A percentile compares a stretch with the other conserved stretches of the same genome.
These are phyloP conservation scores for Fusarium globosum DNA, from an alignment of 2,329 filamentous ascomycete species.

Conservation along the genomic window DNA sequence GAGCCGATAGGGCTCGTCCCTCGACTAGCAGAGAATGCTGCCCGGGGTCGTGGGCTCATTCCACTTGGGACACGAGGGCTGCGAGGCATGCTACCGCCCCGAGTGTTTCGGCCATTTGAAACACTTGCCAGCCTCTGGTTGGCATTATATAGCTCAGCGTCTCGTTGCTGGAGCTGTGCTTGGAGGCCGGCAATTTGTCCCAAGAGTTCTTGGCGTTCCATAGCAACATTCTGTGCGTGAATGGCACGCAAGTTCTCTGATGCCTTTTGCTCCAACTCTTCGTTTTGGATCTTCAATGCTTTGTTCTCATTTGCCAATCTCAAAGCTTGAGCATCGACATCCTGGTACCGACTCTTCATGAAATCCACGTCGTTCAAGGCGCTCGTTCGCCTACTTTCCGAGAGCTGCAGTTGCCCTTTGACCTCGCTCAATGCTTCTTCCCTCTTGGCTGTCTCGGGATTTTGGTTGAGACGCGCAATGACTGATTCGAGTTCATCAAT, in stretches of 20 bases:
- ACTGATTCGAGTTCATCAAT: slow-evolving; percentile 52
- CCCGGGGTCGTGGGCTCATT: slow-evolving; percentile 60
- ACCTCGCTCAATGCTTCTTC: slow-evolving; percentile 52
- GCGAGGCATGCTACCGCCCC: slow-evolving; percentile 66
- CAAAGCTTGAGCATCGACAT: slow-evolving; percentile 61
- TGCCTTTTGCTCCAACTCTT: slow-evolving; percentile 55
- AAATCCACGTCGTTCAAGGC: slow-evolving; percentile 66
- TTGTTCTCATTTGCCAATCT: slow-evolving; percentile 59
- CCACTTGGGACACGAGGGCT: slow-evolving; percentile 64
- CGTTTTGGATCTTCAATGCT: slow-evolving; percentile 56
- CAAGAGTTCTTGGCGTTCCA: slow-evolving; percentile 50
- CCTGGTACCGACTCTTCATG: slow-evolving; percentile 68
- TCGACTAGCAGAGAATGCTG: slow-evolving; percentile 55
- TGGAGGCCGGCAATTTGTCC: slow-evolving; percentile 56
- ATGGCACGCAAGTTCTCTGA: slow-evolving; percentile 59
- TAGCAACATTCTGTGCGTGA: slow-evolving; percentile 58
- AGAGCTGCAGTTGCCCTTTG: slow-evolving; percentile 52
- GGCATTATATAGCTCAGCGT: slow-evolving; percentile 60
- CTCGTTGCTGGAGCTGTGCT: slow-evolving; percentile 59
- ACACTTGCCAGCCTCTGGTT: slow-evolving; percentile 60
- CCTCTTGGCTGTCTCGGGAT: slow-evolving; percentile 33
- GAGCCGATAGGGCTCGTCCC: slow-evolving; percentile 61
- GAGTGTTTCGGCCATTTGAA: slow-evolving; percentile 65
- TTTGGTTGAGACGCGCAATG: slow-evolving; percentile 45
- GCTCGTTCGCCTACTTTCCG: slow-evolving; percentile 55